Evolutionary conservation across 257 asterid species (phyloP).

Genomic region (Capsicum rhomboideum): DNA sequence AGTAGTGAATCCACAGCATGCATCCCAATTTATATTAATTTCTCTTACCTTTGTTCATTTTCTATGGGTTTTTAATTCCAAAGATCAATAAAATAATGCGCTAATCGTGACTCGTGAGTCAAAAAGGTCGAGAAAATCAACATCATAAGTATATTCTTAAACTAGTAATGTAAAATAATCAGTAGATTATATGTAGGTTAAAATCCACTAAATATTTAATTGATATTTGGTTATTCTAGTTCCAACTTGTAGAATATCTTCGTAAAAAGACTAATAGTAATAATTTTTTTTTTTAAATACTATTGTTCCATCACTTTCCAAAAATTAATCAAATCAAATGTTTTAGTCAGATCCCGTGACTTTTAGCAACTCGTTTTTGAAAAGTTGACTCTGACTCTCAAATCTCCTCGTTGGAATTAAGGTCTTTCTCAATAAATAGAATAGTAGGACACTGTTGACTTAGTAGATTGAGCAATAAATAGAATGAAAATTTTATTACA

Average conservation of each 20-base stretch:
- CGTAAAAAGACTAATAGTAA: background rate
- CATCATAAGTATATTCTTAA: background rate
- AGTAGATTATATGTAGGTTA: background rate
- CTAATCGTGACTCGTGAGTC: background rate
- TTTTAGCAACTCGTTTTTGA: background rate
- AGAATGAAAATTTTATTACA: too few relatives aligned
- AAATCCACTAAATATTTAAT: background rate
- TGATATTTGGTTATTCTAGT: background rate
- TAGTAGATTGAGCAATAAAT: too few relatives aligned
- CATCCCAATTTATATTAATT: background rate
- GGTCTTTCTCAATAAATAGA: background rate
- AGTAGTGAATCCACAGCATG: background rate
- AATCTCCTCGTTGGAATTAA: background rate
- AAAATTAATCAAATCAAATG: background rate
- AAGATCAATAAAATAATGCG: background rate
- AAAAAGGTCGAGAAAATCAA: background rate
- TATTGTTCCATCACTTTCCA: background rate
- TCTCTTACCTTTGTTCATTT: background rate
- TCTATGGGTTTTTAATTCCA: background rate
- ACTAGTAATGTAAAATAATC: background rate
- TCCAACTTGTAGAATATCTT: background rate
- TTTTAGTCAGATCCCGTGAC: background rate
- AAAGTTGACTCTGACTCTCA: background rate
- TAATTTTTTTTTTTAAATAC: background rate
- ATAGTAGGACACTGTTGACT: too few relatives aligned